Conservation (phyloP, 2,329 filamentous ascomycete species). For the Simplicillium sp. region DNA sequence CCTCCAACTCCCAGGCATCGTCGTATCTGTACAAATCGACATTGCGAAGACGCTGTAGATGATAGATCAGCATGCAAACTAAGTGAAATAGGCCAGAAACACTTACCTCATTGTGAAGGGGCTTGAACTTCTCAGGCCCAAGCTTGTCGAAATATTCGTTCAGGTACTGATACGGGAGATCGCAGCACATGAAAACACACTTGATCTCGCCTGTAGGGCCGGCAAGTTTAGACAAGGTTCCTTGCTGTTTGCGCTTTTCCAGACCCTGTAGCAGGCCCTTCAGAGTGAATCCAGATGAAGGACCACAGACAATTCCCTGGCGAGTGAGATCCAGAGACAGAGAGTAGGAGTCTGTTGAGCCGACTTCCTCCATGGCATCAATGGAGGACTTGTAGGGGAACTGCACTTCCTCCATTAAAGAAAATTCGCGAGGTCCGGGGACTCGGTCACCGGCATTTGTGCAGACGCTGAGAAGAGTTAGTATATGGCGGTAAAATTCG, state of each 20-base stretch:
- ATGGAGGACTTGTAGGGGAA: slow-evolving; percentile 48
- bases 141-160: slow-evolving; percentile 49
- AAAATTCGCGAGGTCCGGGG: slow-evolving; percentile 45
- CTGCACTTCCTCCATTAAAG: slow-evolving; percentile 37
- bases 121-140: slow-evolving; percentile 33
- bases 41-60: slow-evolving; percentile 29
- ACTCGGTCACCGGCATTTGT: slow-evolving; percentile 47
- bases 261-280: slow-evolving; percentile 40
- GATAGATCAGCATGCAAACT: not conserved
- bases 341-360: slow-evolving; percentile 41
- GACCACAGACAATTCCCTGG: slow-evolving; percentile 50
- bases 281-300: slow-evolving; percentile 50
- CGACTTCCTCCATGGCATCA: slow-evolving; percentile 46
- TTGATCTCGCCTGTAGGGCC: slow-evolving; percentile 35
- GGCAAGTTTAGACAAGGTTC: slow-evolving; percentile 32
- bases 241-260: slow-evolving; percentile 33
- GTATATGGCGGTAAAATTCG: slow-evolving; percentile 9
- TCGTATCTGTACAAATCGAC: slow-evolving; percentile 37
- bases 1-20: not conserved
- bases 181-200: slow-evolving; percentile 52
- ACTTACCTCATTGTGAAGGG: slow-evolving; percentile 31
- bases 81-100: no score
- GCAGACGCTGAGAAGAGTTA: slow-evolving; percentile 33
- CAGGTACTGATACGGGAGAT: slow-evolving; percentile 53
- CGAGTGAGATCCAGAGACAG: slow-evolving; percentile 45